Base-by-base conservation (phyloP, 805 yeast species). In the Candida chilensis region DNA sequence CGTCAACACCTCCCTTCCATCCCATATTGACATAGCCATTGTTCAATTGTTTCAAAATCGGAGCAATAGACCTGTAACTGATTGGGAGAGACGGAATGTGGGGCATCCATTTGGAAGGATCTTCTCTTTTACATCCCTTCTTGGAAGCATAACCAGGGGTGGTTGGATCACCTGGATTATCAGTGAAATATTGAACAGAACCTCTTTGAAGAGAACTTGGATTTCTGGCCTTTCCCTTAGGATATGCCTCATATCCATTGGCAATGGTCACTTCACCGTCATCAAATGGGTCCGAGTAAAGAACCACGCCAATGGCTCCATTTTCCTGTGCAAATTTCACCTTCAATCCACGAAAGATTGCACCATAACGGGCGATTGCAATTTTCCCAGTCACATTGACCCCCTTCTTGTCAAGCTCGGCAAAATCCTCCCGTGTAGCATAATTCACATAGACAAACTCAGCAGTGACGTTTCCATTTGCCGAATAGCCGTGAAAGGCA, bases 81-180 rank as follows among this genome's bases (percentile, higher is more conserved):
- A 71, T 43, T 1, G 80, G 76, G 7, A 74, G 39, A 0, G 74
- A 69, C 0, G 80, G 80, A 6, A 75, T 69, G 18, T 52, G 50
- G 0, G 79, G 78, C 4, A 71, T 52, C 14, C 15, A 14, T 5
- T 57, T 52, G 25, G 59, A 46, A 5, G 64, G 64, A 32, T 54
- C 60, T 34, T 47, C 28, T 32, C 64, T 52, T 16, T 47, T 56
- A 16, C 37, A 54, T 16, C 54, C 62, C 5, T 45, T 45, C 18
- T 67, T 68, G 15, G 82, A 71, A 2, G 84, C 67, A 55, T 71
- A 73, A 3, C 84, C 85, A 5, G 85, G 84, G 2, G 87, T 78
- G 0, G 87, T 75, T 20, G 88, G 88, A 45, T 80, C 90, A 9
- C 88, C 88, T 0, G 87, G 85, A 30, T 64, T 62, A 19, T 70